Conservation (phyloP, 1,139 yeast genomes). For the Suhomyces bokatorum region DNA sequence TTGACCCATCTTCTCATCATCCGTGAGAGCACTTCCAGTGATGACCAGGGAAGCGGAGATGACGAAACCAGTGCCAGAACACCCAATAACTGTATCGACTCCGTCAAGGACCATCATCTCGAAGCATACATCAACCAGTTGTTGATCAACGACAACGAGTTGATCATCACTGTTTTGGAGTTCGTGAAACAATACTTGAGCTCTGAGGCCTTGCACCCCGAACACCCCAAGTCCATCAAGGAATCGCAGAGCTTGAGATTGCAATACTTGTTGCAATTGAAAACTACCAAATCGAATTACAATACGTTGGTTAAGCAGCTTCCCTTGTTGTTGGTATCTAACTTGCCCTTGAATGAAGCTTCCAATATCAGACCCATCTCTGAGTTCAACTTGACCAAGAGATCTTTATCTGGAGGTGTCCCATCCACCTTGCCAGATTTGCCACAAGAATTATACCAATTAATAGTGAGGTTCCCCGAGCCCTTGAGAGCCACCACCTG, state of each 20-base stretch:
- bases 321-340: slow-evolving; percentile 57
- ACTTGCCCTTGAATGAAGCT: slow-evolving; percentile 19
- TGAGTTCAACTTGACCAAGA: slow-evolving; percentile 31
- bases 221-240: slow-evolving; percentile 29
- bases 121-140: slow-evolving; percentile 33
- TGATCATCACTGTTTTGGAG: slow-evolving; percentile 34
- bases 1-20: slow-evolving; percentile 44
- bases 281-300: slow-evolving; percentile 37
- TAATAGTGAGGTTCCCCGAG: slow-evolving; percentile 68
- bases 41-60: slow-evolving; percentile 13
- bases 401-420: slow-evolving; percentile 40
- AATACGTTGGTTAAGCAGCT: slow-evolving; percentile 54
- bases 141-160: slow-evolving; percentile 40
- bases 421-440: slow-evolving; percentile 65
- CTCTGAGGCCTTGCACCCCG: slow-evolving; percentile 42
- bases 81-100: slow-evolving; percentile 45
- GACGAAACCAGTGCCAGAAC: slow-evolving; percentile 23
- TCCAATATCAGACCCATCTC: slow-evolving; percentile 23
- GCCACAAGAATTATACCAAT: slow-evolving; percentile 55
- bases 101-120: slow-evolving; percentile 36
- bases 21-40: slow-evolving; percentile 30
- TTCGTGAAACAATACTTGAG: slow-evolving; percentile 41
- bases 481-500: slow-evolving; percentile 93
- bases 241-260: slow-evolving; percentile 39
- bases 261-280: slow-evolving; percentile 33